phyloP scores from a whole-genome alignment of 305 asterid genomes.

The Rubia peregrina region DNA sequence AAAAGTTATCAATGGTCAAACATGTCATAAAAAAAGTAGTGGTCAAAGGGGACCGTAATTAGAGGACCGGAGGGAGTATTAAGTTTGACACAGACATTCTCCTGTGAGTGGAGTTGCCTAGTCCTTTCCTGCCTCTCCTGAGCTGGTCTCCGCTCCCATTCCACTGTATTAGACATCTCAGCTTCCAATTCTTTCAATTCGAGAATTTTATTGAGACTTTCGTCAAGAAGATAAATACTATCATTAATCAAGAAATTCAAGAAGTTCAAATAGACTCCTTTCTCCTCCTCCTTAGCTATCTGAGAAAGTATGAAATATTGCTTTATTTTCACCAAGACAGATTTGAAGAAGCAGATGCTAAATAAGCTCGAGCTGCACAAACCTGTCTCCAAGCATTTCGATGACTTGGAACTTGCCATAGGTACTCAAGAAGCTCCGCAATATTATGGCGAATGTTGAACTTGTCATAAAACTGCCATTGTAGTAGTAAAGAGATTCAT shows the following conservation, averaged over 20 bases:
- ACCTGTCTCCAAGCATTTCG: constrained; percentile 97
- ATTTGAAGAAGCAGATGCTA: not conserved
- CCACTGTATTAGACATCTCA: constrained; percentile 88
- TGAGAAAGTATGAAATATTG: constrained; percentile 24
- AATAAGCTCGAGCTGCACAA: constrained; percentile 14
- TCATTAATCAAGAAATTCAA: constrained; percentile 87
- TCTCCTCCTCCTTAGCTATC: constrained; percentile 98
- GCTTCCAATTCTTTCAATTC: constrained; percentile 94
- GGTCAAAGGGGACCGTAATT: too few relatives aligned
- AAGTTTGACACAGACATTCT: constrained; percentile 57
- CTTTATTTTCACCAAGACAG: constrained; percentile 11
- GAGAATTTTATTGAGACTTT: constrained; percentile 95
- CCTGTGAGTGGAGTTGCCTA: constrained; percentile 92
- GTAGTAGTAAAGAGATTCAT: not conserved
- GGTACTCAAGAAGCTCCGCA: constrained; percentile 92
- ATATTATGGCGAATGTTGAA: constrained; percentile 97
- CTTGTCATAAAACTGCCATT: constrained; percentile 88
- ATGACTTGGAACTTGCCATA: constrained; percentile 98
- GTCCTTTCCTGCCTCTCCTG: constrained; percentile 99
- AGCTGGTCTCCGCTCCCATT: constrained; percentile 90
- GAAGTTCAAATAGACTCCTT: constrained; percentile 90
- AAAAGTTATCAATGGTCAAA: too few relatives aligned
- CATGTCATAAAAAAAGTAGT: too few relatives aligned
- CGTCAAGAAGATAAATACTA: constrained; percentile 92
- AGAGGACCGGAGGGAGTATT: too few relatives aligned